These are phyloP conservation scores for Syzygium oleosum DNA, from an alignment of 345 rosid genomes.

Conservation along the genomic window DNA sequence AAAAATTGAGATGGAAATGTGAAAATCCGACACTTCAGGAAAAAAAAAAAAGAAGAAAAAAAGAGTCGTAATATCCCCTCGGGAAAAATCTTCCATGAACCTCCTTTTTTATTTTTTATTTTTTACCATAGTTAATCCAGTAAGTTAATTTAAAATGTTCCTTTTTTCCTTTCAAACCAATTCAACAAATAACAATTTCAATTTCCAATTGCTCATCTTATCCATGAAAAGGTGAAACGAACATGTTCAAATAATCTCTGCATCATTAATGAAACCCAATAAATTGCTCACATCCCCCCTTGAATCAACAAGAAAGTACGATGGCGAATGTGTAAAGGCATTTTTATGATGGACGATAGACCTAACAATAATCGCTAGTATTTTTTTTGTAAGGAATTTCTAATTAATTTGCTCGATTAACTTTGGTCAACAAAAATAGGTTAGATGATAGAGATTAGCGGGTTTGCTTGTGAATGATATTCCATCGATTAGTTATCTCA, in stretches of 20 bases:
- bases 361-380: not conserved
- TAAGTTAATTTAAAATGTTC: not conserved
- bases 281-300: accelerated
- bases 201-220: not conserved
- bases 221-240: not conserved
- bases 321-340: not conserved
- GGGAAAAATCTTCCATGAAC: not conserved
- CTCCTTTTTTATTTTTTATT: not conserved
- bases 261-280: not conserved
- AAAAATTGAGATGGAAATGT: too few relatives aligned
- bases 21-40: too few relatives aligned
- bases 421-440: not conserved
- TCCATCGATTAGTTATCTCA: not conserved
- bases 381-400: not conserved
- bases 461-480: not conserved
- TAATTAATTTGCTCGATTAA: not conserved
- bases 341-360: not conserved
- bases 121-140: not conserved
- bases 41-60: not conserved
- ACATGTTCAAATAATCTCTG: not conserved
- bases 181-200: not conserved
- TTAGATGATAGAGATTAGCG: not conserved
- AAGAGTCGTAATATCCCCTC: not conserved
- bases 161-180: not conserved
- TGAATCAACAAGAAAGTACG: not conserved